Conservation (phyloP, 768 basidiomycete genomes). For the Kwoniella bestiolae region DNA sequence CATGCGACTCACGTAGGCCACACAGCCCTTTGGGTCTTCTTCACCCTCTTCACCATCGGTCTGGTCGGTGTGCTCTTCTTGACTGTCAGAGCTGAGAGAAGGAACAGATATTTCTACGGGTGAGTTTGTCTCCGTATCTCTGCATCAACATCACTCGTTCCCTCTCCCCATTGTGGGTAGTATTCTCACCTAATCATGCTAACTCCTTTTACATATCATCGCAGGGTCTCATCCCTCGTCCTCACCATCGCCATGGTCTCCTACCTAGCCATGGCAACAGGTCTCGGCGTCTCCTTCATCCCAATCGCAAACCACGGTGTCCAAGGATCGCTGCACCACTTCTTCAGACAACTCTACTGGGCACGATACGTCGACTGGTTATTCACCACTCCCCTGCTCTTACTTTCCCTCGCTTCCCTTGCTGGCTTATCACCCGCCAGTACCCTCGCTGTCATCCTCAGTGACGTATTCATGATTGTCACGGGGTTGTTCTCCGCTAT, state of each 20-base stretch:
- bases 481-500: slow-evolving; percentile 47
- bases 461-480: slow-evolving; percentile 51
- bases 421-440: slow-evolving; percentile 52
- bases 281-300: slow-evolving; percentile 45
- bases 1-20: slow-evolving; percentile 43
- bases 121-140: slow-evolving; percentile 20
- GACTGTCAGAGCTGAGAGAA: slow-evolving; percentile 49
- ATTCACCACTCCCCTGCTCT: slow-evolving; percentile 54
- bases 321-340: slow-evolving; percentile 28
- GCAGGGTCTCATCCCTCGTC: slow-evolving; percentile 48
- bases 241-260: slow-evolving; percentile 53
- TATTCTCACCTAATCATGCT: too few relatives aligned
- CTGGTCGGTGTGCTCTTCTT: slow-evolving; percentile 42
- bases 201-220: background rate
- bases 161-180: too few relatives aligned
- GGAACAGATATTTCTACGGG: slow-evolving; percentile 54
- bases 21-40: slow-evolving; percentile 50
- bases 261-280: slow-evolving; percentile 56
- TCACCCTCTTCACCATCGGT: slow-evolving; percentile 42
- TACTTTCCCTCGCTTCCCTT: slow-evolving; percentile 53
- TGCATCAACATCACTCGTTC: background rate
- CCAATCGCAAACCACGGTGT: slow-evolving; percentile 39
- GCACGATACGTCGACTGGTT: slow-evolving; percentile 55
- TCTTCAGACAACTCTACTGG: slow-evolving; percentile 50
- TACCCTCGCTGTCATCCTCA: slow-evolving; percentile 43